Evolutionary conservation across 2,329 filamentous ascomycete genomes (phyloP).

Genomic region (Parasarocladium wereldwijsianum): DNA sequence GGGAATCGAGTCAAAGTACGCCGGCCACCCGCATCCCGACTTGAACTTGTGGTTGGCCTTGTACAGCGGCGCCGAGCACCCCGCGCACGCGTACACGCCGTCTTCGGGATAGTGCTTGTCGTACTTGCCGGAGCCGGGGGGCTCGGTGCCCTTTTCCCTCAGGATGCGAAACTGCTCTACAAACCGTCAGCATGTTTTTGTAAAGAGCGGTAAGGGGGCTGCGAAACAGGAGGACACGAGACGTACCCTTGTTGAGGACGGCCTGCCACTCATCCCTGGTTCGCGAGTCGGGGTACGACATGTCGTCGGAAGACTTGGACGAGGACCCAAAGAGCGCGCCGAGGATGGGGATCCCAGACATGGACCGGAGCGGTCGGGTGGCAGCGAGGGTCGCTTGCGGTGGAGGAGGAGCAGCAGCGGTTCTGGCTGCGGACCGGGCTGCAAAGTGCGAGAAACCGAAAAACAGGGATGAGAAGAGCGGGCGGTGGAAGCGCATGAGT

Average conservation of each 20-base stretch:
- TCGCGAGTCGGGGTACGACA: conserved; percentile 70
- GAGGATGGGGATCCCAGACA: conserved; percentile 68
- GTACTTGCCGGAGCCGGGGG: conserved; percentile 64
- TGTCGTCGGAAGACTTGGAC: conserved; percentile 35
- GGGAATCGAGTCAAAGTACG: conserved; percentile 91
- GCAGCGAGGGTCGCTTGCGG: conserved; percentile 10
- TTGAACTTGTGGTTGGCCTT: conserved; percentile 90
- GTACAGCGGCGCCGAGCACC: conserved; percentile 78
- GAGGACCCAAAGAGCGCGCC: conserved; percentile 59
- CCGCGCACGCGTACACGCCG: conserved; percentile 79
- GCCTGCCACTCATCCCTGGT: conserved; percentile 78
- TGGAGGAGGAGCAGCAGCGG: conserved; percentile 8
- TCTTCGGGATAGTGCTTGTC: conserved; percentile 67
- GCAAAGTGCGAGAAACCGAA: conserved; percentile 3
- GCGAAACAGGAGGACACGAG: background rate
- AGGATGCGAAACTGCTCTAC: conserved; percentile 91
- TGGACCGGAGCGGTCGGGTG: conserved; percentile 29
- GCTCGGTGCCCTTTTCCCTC: conserved; percentile 82
- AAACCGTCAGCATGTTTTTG: background rate
- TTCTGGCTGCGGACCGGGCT: too few species aligned
- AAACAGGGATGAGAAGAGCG: conserved; percentile 3
- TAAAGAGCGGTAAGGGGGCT: background rate
- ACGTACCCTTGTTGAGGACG: conserved; percentile 48
- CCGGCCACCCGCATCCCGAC: conserved; percentile 93
- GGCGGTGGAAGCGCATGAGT: conserved; percentile 4